Percentiles rank a stretch among this genome's conserved stretches.
phyloP scores from a whole-genome alignment of 129 eudicot species.

The Centaurea solstitialis region DNA sequence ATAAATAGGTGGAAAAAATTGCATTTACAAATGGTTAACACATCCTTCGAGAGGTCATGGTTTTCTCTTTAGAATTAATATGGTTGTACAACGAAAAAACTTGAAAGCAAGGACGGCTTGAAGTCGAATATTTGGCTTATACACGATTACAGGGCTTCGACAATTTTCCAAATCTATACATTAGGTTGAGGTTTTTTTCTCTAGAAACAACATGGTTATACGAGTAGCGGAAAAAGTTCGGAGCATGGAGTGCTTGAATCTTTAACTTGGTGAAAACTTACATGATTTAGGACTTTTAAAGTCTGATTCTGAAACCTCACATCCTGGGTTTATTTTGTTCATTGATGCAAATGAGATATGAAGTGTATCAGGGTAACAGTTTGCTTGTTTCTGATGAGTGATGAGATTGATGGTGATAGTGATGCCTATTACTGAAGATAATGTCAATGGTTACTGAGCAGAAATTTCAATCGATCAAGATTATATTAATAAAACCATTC shows the following conservation, averaged over 20 bases:
- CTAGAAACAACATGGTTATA: background rate
- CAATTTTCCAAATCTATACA: background rate
- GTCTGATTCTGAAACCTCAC: background rate
- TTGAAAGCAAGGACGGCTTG: background rate
- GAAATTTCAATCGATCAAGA: background rate
- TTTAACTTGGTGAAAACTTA: background rate
- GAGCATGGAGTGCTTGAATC: background rate
- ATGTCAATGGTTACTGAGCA: background rate
- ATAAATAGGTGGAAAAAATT: background rate
- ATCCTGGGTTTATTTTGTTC: background rate
- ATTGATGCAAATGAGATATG: background rate
- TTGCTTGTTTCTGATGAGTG: background rate
- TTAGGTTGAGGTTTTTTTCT: background rate
- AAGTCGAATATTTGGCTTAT: background rate
- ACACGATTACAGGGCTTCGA: background rate
- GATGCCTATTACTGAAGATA: background rate
- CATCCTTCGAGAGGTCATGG: background rate
- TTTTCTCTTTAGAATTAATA: background rate
- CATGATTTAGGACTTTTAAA: background rate
- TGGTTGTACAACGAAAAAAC: background rate
- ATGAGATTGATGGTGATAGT: background rate
- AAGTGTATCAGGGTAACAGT: background rate
- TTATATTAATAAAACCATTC: background rate
- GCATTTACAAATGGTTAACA: background rate
- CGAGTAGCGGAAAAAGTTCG: background rate